phyloP scores from a whole-genome alignment of 1,284 basidiomycete genomes.

The Mycena citricolor region DNA sequence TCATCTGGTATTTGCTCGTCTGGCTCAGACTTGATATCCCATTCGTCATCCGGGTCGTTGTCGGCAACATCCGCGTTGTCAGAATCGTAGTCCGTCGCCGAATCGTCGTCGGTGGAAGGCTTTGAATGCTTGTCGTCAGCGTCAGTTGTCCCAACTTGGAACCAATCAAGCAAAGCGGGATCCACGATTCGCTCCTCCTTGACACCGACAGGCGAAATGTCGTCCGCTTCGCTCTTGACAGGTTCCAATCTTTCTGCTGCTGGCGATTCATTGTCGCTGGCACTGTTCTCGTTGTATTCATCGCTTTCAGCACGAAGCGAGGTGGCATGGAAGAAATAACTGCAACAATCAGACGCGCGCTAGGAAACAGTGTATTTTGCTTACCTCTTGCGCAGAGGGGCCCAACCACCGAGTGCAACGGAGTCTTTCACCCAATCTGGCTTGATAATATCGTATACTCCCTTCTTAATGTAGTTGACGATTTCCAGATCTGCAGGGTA shows the following conservation, averaged over 20 bases:
- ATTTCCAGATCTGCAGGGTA: slow-evolving; percentile 64
- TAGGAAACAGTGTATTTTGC: slow-evolving; percentile 7
- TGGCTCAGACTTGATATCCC: slow-evolving; percentile 25
- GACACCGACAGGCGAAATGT: slow-evolving; percentile 28
- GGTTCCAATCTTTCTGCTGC: slow-evolving; percentile 28
- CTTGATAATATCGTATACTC: slow-evolving; percentile 66
- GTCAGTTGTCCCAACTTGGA: slow-evolving; percentile 53
- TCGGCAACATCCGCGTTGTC: slow-evolving; percentile 56
- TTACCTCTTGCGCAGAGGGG: slow-evolving; percentile 71
- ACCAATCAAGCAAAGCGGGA: slow-evolving; percentile 62
- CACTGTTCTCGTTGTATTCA: slow-evolving; percentile 42
- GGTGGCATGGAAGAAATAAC: slow-evolving; percentile 77
- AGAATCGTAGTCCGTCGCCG: slow-evolving; percentile 69
- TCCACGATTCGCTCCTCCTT: slow-evolving; percentile 32
- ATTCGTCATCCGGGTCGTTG: slow-evolving; percentile 34
- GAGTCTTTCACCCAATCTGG: slow-evolving; percentile 83
- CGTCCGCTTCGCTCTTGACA: slow-evolving; percentile 26
- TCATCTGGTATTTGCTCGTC: slow-evolving; percentile 18
- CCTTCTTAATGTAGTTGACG: slow-evolving; percentile 64
- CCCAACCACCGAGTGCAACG: slow-evolving; percentile 51
- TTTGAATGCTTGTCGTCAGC: slow-evolving; percentile 43
- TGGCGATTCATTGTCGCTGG: slow-evolving; percentile 61
- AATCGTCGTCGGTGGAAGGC: slow-evolving; percentile 38
- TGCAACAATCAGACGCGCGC: slow-evolving; percentile 27
- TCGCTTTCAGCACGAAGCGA: slow-evolving; percentile 37